These are phyloP conservation scores for Steccherinum ochraceum DNA, from an alignment of 768 basidiomycete species.

Conservation along the genomic window DNA sequence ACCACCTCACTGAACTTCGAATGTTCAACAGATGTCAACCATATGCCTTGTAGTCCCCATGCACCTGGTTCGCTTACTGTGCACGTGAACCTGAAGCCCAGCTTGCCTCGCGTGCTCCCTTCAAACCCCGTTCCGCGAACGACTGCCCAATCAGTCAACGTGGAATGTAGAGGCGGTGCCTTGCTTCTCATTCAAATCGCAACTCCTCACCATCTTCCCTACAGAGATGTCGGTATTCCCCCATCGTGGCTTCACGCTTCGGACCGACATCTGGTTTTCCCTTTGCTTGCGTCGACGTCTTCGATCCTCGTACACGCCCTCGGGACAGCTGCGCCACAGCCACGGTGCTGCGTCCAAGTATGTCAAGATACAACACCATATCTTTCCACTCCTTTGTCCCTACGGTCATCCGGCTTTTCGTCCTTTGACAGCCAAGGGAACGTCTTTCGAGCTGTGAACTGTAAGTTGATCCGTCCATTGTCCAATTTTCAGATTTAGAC, in stretches of 20 bases:
- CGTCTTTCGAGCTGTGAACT: not conserved
- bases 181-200: not conserved
- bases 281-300: too few species aligned
- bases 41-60: not conserved
- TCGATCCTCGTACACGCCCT: too few species aligned
- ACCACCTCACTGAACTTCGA: not conserved
- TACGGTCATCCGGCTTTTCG: not conserved
- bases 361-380: not conserved
- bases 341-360: not conserved
- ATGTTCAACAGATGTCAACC: not conserved
- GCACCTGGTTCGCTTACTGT: not conserved
- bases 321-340: not conserved
- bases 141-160: not conserved
- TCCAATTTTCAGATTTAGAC: not conserved
- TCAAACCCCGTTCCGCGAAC: not conserved
- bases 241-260: too few species aligned
- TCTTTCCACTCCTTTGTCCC: not conserved
- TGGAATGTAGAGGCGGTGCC: not conserved
- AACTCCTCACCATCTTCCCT: too few species aligned
- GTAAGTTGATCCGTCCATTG: not conserved
- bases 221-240: too few species aligned
- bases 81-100: not conserved
- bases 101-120: not conserved
- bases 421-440: not conserved
- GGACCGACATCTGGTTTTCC: too few species aligned